phyloP scores from a whole-genome alignment of 2,329 filamentous ascomycete genomes.

The Cyphellophora europaea region DNA sequence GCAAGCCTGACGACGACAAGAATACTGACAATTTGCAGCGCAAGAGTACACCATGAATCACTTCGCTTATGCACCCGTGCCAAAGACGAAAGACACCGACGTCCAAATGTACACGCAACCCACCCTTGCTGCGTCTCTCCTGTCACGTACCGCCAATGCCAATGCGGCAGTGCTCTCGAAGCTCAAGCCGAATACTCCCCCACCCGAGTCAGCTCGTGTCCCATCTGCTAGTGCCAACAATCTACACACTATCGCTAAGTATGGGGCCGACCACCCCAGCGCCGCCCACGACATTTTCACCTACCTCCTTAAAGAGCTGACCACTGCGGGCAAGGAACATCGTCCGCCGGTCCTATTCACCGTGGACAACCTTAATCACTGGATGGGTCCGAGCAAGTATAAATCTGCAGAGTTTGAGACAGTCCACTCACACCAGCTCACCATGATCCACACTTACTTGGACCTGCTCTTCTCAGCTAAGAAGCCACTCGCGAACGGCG shows the following conservation, averaged over 20 bases:
- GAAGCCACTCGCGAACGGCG: constrained; percentile 57
- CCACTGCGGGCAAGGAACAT: constrained; percentile 35
- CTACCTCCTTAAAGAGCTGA: constrained; percentile 73
- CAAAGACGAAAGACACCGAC: constrained; percentile 4
- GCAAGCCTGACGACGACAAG: constrained; percentile 12
- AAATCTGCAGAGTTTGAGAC: constrained; percentile 58
- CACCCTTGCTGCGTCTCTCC: constrained; percentile 63
- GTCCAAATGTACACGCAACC: constrained; percentile 65
- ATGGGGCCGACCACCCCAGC: constrained; percentile 65
- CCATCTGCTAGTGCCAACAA: constrained; percentile 25
- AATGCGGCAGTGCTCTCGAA: constrained; percentile 57
- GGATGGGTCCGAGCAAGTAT: constrained; percentile 73
- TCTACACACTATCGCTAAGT: constrained; percentile 52
- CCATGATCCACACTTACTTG: constrained; percentile 64
- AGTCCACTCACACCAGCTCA: constrained; percentile 80
- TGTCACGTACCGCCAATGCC: constrained; percentile 62
- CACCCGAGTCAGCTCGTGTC: constrained; percentile 50
- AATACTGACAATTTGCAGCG: constrained; percentile 36
- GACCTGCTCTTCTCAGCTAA: constrained; percentile 57
- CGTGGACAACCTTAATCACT: constrained; percentile 70
- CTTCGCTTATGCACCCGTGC: constrained; percentile 63
- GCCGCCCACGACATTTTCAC: constrained; percentile 71
- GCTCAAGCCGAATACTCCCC: constrained; percentile 41
- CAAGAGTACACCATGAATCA: constrained; percentile 72
- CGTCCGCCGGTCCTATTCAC: constrained; percentile 61